These are phyloP conservation scores for Vitis rupestris DNA, from an alignment of 164 flowering plant species.

Conservation along the genomic window DNA sequence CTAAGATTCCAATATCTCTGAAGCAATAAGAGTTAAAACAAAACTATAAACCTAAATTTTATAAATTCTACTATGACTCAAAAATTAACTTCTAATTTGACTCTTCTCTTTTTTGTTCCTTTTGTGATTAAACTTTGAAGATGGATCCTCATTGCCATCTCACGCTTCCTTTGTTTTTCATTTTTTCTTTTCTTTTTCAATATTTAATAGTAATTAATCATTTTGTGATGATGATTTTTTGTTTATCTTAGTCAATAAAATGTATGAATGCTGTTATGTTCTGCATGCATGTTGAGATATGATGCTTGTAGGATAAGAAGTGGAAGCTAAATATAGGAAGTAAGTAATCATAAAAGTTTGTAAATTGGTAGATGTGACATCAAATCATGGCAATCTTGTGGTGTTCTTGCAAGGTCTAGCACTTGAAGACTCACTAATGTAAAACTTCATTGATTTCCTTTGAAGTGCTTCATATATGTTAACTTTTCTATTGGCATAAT, in stretches of 20 bases:
- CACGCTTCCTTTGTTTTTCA: no score
- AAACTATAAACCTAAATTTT: no score
- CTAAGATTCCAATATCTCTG: no score
- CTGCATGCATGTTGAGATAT: neutral
- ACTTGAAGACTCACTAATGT: neutral
- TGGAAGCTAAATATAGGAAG: neutral
- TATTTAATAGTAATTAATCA: neutral
- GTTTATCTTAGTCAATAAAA: neutral
- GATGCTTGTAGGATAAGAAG: neutral
- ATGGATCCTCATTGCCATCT: no score
- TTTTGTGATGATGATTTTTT: neutral
- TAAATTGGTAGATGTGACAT: neutral
- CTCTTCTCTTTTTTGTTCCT: no score
- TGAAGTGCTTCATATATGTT: neutral
- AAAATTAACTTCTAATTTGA: no score
- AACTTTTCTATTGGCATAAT: conserved; percentile 10
- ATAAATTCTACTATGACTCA: no score
- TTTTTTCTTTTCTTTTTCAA: neutral
- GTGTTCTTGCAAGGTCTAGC: neutral
- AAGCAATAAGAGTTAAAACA: no score
- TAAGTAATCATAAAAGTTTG: neutral
- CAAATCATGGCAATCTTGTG: neutral
- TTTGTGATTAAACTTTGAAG: no score
- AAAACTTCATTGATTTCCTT: neutral
- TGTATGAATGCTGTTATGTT: neutral